Evolutionary conservation across 495 filamentous ascomycete genomes (phyloP).

Genomic region (Aspergillus indologenus): DNA sequence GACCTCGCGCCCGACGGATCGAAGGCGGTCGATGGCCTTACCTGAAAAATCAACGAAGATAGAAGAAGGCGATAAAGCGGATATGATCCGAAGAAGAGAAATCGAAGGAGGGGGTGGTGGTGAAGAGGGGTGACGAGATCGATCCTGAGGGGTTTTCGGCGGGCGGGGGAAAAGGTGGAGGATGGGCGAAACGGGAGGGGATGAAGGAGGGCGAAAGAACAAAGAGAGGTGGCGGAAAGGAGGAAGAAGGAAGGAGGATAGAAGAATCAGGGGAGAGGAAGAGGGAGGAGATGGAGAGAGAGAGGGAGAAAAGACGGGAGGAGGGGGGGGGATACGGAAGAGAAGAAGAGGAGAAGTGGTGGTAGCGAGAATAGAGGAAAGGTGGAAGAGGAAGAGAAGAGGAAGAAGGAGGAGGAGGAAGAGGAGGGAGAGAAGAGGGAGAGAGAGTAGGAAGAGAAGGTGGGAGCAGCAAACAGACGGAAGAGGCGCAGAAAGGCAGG

Average conservation of each 20-base stretch:
- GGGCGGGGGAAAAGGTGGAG: slow-evolving; percentile 30
- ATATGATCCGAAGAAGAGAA: slow-evolving; percentile 2
- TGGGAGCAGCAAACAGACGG: neutral
- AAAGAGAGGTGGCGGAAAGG: slow-evolving; percentile 22
- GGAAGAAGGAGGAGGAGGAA: slow-evolving; percentile 27
- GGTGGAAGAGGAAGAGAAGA: slow-evolving; percentile 22
- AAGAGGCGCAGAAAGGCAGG: no score
- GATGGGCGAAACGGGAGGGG: no score
- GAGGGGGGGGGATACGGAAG: slow-evolving; percentile 16
- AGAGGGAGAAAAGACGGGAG: slow-evolving; percentile 16
- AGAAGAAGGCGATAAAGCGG: neutral
- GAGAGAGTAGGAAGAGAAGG: slow-evolving; percentile 12
- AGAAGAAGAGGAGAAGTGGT: slow-evolving; percentile 25
- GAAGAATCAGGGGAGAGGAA: slow-evolving; percentile 20
- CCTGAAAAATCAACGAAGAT: neutral
- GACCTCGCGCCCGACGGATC: neutral
- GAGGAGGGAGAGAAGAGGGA: slow-evolving; percentile 23
- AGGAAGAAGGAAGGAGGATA: slow-evolving; percentile 9
- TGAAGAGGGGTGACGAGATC: slow-evolving; percentile 4
- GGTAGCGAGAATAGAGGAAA: slow-evolving; percentile 9
- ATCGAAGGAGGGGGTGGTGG: neutral
- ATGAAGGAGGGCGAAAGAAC: slow-evolving; percentile 16
- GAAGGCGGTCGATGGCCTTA: neutral
- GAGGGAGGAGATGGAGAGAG: slow-evolving; percentile 18
- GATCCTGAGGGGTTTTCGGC: slow-evolving; percentile 21